Percentiles rank a stretch among this genome's conserved stretches.
Conservation (phyloP, 352 stramenopile species). For the Elongisporangium anandrum region DNA sequence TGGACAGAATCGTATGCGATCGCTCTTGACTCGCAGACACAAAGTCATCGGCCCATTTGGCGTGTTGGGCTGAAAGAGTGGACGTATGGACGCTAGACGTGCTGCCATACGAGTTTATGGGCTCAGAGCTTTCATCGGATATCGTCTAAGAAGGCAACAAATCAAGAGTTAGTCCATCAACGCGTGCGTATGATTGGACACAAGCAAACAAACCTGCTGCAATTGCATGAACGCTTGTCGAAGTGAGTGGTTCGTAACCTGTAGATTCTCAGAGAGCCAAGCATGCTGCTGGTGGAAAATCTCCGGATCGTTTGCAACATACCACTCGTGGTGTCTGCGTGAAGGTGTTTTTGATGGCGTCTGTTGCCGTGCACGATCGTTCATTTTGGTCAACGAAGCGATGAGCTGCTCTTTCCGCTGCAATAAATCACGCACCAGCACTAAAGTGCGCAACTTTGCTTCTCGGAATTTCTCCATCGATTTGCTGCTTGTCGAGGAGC, state of each 20-base stretch:
- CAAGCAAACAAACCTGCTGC: conserved; percentile 31
- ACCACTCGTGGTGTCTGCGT: neutral
- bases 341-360: neutral
- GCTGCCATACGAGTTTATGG: neutral
- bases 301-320: conserved; percentile 16
- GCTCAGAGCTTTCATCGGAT: neutral
- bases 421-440: conserved; percentile 54
- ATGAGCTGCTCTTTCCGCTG: conserved; percentile 75
- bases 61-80: neutral
- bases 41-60: conserved; percentile 52
- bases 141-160: conserved; percentile 9
- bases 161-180: conserved; percentile 31
- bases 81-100: neutral
- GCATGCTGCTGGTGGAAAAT: conserved; percentile 53
- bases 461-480: conserved; percentile 15
- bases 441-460: conserved; percentile 35
- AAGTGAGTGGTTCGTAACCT: conserved; percentile 58
- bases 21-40: conserved; percentile 38
- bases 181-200: conserved; percentile 2
- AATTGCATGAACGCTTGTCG: conserved; percentile 50
- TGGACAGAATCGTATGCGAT: conserved; percentile 22
- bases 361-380: conserved; percentile 12
- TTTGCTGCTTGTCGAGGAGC: neutral
- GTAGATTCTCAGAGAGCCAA: conserved; percentile 65
- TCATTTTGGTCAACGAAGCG: conserved; percentile 36